These are phyloP conservation scores for Colletotrichum viniferum DNA, from an alignment of 2,329 filamentous ascomycete species.

Conservation along the genomic window DNA sequence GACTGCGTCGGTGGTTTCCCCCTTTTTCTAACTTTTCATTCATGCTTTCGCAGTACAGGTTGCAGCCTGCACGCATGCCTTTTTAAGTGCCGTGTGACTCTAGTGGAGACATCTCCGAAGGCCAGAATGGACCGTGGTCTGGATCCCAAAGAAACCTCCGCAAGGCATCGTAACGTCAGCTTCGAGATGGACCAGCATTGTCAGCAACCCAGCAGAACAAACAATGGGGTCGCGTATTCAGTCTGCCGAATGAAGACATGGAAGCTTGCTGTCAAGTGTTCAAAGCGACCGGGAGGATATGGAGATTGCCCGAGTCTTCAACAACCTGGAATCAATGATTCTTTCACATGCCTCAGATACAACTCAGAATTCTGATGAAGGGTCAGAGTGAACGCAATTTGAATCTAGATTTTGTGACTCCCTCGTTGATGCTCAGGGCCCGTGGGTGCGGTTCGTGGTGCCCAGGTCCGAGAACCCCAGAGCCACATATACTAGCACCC, in stretches of 20 bases:
- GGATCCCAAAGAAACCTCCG: neutral
- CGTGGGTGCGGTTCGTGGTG: neutral
- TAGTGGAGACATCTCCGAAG: neutral
- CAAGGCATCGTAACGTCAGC: neutral
- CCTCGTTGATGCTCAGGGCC: neutral
- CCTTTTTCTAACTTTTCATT: neutral
- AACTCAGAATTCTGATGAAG: neutral
- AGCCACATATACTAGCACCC: neutral
- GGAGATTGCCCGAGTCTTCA: neutral
- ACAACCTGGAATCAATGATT: no score
- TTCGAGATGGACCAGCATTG: neutral
- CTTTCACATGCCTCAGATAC: no score
- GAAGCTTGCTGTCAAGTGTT: neutral
- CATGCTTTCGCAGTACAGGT: neutral
- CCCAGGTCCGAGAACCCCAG: neutral
- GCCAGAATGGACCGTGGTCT: neutral
- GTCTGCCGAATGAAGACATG: neutral
- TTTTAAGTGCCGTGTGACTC: neutral
- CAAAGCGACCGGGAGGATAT: no score
- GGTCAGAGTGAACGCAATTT: neutral
- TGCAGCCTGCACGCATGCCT: neutral
- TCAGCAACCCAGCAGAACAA: neutral
- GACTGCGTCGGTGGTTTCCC: neutral
- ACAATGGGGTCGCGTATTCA: neutral
- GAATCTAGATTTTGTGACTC: neutral